Evolutionary conservation across 2,329 filamentous ascomycete genomes (phyloP).

Genomic region (Hymenoscyphus infarciens): DNA sequence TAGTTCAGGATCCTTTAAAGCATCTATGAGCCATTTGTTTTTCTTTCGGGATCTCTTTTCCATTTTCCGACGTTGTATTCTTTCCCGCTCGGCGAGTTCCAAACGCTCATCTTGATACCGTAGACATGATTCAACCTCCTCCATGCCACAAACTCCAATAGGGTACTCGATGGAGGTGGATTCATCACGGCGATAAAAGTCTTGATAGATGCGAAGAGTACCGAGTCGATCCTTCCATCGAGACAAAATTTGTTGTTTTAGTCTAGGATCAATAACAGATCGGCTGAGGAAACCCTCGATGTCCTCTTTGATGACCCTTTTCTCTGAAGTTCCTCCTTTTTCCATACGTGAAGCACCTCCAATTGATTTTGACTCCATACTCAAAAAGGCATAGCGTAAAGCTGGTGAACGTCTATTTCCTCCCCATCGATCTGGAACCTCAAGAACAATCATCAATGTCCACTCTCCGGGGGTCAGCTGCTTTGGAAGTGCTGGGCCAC

Average conservation of each 20-base stretch:
- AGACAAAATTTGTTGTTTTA: background rate
- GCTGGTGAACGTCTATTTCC: background rate
- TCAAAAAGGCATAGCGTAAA: background rate
- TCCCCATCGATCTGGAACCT: background rate
- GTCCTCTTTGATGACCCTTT: background rate
- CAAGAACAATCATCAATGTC: background rate
- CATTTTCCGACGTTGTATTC: no score
- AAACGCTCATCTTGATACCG: no score
- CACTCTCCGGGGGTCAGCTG: background rate
- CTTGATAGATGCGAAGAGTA: background rate
- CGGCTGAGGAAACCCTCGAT: background rate
- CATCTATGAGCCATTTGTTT: no score
- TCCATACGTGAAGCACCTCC: background rate
- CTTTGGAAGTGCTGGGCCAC: background rate
- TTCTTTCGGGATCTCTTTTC: no score
- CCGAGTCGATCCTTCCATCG: background rate
- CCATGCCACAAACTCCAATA: background rate
- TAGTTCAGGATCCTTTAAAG: no score
- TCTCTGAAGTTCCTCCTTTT: background rate
- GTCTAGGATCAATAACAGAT: background rate
- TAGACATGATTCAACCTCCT: background rate
- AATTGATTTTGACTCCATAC: background rate
- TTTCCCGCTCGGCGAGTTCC: no score
- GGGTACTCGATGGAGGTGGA: background rate
- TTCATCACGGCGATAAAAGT: no score